These are phyloP conservation scores for Leishmania major DNA, from an alignment of 208 protist species.

Conservation along the genomic window DNA sequence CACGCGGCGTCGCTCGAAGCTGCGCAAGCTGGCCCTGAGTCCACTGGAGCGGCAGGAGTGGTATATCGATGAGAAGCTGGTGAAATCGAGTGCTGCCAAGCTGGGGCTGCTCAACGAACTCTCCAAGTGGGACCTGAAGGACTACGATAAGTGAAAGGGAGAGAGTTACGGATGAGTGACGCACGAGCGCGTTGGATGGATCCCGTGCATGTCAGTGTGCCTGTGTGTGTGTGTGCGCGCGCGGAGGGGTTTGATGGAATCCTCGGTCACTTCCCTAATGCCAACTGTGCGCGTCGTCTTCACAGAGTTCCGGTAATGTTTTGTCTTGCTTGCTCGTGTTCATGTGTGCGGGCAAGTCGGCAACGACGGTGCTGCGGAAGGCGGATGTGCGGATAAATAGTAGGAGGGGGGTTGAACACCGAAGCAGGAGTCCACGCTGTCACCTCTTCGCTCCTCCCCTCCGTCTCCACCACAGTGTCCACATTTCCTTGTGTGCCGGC, in stretches of 20 bases:
- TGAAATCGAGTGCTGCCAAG: conserved; percentile 71
- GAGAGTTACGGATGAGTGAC: not conserved
- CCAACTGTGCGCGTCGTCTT: not conserved
- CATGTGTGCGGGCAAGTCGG: not conserved
- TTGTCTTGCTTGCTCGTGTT: not conserved
- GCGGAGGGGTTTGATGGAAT: not conserved
- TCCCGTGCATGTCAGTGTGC: not conserved
- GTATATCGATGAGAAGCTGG: conserved; percentile 86
- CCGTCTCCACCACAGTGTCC: conserved; percentile 11
- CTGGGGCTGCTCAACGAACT: conserved; percentile 85
- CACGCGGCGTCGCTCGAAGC: conserved; percentile 39
- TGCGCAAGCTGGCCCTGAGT: conserved; percentile 72
- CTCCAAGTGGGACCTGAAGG: conserved; percentile 69
- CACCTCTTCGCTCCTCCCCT: conserved; percentile 1
- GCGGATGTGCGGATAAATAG: not conserved
- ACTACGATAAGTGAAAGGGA: conserved; percentile 56
- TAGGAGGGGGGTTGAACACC: not conserved
- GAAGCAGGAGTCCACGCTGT: not conserved
- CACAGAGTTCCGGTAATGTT: conserved; percentile 7
- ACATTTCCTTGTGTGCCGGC: not conserved
- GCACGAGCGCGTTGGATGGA: conserved; percentile 1
- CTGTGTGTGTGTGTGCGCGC: not conserved
- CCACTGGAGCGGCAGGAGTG: conserved; percentile 77
- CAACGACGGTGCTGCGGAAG: not conserved
- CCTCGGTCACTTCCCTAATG: not conserved